Conservation (phyloP, 371 early-diverging fungal species). For the Basidiobolus heterosporus region DNA sequence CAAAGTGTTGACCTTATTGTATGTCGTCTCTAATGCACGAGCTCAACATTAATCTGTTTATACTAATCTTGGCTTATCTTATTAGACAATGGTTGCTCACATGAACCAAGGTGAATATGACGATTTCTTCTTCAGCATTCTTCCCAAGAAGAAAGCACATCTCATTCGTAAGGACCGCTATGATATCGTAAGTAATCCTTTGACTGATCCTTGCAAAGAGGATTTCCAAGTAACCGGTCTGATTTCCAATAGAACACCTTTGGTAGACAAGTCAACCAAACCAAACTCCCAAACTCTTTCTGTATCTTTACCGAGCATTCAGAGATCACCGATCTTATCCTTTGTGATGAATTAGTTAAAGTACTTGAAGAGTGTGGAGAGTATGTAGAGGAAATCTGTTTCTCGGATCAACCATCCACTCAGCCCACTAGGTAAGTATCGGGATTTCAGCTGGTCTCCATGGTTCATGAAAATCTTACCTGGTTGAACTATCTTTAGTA, state of each 20-base stretch:
- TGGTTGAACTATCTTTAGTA: neutral
- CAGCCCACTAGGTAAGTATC: neutral
- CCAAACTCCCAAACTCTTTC: neutral
- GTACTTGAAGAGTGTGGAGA: neutral
- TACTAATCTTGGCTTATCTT: neutral
- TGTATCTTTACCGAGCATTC: neutral
- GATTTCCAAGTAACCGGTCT: neutral
- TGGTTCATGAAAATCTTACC: neutral
- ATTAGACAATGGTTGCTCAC: neutral
- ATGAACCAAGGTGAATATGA: slow-evolving; percentile 2
- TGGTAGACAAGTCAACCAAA: neutral
- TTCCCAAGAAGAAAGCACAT: neutral
- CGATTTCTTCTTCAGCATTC: slow-evolving; percentile 1
- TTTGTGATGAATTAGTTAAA: neutral
- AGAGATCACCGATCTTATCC: neutral
- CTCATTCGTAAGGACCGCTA: neutral
- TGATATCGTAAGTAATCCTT: slow-evolving; percentile 3
- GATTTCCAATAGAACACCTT: neutral
- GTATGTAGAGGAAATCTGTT: neutral
- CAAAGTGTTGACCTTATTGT: slow-evolving; percentile 2
- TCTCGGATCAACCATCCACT: neutral
- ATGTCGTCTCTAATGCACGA: neutral
- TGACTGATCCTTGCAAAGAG: neutral
- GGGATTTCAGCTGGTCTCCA: neutral
- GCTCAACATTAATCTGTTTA: neutral